These are phyloP conservation scores for Trametes sanguinea DNA, from an alignment of 768 basidiomycete species.

Conservation along the genomic window DNA sequence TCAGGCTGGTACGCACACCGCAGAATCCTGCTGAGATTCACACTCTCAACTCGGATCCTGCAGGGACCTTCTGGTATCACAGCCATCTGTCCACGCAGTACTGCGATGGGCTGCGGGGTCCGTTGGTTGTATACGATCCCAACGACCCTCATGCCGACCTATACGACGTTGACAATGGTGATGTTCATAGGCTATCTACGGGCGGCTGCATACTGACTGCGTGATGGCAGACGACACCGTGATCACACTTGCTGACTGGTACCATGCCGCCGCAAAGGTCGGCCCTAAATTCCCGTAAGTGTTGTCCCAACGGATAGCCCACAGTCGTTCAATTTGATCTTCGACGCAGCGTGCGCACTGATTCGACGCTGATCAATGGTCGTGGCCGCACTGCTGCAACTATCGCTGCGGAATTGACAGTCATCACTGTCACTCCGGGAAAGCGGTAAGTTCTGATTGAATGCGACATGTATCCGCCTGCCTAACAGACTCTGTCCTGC, in stretches of 20 bases:
- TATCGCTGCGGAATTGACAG: conserved; percentile 36
- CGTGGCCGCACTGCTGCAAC: conserved; percentile 38
- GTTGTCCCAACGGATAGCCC: neutral
- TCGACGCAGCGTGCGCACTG: conserved; percentile 31
- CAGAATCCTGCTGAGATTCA: too few species aligned
- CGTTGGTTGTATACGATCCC: conserved; percentile 35
- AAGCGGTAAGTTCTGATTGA: conserved; percentile 29
- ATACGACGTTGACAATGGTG: conserved; percentile 34
- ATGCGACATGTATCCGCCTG: neutral
- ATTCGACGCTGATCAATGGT: conserved; percentile 49
- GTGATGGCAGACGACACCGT: conserved; percentile 42
- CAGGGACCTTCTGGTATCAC: conserved; percentile 41
- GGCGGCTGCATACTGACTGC: conserved; percentile 29
- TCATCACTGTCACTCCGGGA: conserved; percentile 26
- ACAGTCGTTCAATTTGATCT: neutral
- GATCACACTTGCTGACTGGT: conserved; percentile 51
- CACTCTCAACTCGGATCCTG: too few species aligned
- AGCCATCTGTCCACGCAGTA: conserved; percentile 44
- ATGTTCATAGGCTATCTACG: neutral
- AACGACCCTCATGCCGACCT: conserved; percentile 29
- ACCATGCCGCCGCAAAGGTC: conserved; percentile 27
- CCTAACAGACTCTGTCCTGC: conserved; percentile 25
- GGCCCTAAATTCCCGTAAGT: conserved; percentile 17
- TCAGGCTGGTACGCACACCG: conserved; percentile 27
- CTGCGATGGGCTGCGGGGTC: conserved; percentile 45